Conservation (phyloP, 768 basidiomycete species). For the Leccinum longicurvipes region DNA sequence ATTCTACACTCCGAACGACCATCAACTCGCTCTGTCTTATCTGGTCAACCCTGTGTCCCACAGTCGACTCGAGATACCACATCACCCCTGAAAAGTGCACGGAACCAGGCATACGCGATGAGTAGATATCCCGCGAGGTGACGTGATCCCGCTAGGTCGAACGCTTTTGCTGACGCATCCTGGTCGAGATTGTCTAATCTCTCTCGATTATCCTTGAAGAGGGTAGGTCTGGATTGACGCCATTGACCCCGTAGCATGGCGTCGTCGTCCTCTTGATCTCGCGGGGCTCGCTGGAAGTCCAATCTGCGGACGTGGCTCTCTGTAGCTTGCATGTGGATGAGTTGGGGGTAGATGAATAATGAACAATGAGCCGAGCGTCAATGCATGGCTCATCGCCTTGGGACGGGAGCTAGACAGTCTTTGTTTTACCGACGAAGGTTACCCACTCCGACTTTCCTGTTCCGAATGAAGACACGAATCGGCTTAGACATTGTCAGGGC, state of each 20-base stretch:
- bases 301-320: background rate
- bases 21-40: background rate
- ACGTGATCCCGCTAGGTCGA: background rate
- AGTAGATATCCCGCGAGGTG: background rate
- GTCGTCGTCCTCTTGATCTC: too few species aligned
- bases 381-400: background rate
- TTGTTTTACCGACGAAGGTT: background rate
- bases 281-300: background rate
- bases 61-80: background rate
- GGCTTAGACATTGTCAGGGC: too few species aligned
- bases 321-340: background rate
- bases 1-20: background rate
- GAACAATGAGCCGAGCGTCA: background rate
- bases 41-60: background rate
- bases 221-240: background rate
- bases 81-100: background rate
- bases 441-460: background rate
- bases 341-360: background rate
- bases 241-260: background rate
- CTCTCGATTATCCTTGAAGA: background rate
- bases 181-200: too few species aligned
- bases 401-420: background rate
- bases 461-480: background rate
- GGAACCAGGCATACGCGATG: background rate
- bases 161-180: too few species aligned